Conservation (phyloP, 345 rosid species). For the Eucalyptus brandiana region DNA sequence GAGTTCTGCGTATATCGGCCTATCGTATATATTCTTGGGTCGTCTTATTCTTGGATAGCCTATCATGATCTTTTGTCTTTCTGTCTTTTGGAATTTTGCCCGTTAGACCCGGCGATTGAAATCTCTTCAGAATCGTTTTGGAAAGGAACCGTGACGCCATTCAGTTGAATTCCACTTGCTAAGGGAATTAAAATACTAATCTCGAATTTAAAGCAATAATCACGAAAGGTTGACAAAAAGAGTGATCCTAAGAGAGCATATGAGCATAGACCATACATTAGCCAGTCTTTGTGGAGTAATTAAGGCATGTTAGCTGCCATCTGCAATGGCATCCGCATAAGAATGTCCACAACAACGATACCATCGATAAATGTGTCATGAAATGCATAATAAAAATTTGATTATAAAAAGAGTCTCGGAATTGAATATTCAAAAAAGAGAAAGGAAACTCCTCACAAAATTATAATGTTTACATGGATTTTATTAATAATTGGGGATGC, state of each 20-base stretch:
- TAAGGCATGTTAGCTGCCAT: neutral
- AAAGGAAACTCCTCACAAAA: neutral
- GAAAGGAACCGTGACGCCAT: neutral
- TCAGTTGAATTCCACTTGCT: neutral
- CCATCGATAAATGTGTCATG: neutral
- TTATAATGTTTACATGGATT: neutral
- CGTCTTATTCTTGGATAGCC: neutral
- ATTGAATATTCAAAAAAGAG: neutral
- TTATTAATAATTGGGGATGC: neutral
- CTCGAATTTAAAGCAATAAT: neutral
- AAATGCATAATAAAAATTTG: neutral
- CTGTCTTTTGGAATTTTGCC: neutral
- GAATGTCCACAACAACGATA: neutral
- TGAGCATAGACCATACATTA: neutral
- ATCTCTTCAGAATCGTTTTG: neutral
- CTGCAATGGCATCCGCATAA: neutral
- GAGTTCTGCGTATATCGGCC: neutral
- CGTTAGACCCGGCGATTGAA: neutral
- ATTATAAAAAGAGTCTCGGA: neutral
- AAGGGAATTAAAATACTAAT: neutral
- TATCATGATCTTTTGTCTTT: neutral
- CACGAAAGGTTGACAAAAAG: neutral
- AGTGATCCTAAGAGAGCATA: neutral
- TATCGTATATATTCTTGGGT: neutral
- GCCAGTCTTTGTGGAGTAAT: neutral